Evolutionary conservation across 2,329 filamentous ascomycete genomes (phyloP), one percentile per base, ranked within the genome.

Genomic region (Pseudocercospora musae): DNA sequence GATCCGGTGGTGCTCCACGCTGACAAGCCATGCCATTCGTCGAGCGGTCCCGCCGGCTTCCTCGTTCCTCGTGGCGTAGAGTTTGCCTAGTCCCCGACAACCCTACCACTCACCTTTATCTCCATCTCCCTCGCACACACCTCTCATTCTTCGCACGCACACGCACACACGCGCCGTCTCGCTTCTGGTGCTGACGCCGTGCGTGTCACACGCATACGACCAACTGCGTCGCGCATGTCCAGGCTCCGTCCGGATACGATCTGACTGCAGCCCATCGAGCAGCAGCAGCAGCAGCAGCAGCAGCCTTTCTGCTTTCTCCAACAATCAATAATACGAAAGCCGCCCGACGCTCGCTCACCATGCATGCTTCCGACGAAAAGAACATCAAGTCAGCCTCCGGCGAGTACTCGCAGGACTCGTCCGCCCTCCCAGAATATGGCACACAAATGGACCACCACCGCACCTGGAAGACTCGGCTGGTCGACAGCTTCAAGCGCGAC

Each of bases 401-500:
- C 50, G 65, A 65, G 20, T 66, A 68, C 60, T 64, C 60, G 40
- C 59, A 64, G 18, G 50, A 54, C 54, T 62, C 60, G 8, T 60
- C 66, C 20, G 56, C 29, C 7, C 60, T 66, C 0, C 68, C 70
- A 20, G 68, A 71, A 52, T 73, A 72, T 62, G 72, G 71, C 57
- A 53, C 68, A 27, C 58, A 65, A 20, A 57, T 60, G 18, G 58
- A 52, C 6, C 67, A 68, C 46, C 66, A 66, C 20, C 62, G 63
- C 6, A 37, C 69, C 15, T 73, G 67, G 64, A 59, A 62, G 4
- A 63, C 64, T n/a, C 69, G 73, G 63, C 79, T 86, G 70, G 66
- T 87, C 69, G 84, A 89, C 75, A 82, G 84, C 74, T 89, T 90
- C 79, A 84, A 83, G 69, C 83, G 86, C 62, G 86, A 89, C 68